phyloP scores from a whole-genome alignment of 768 basidiomycete species.

The Kwoniella dejecticola region DNA sequence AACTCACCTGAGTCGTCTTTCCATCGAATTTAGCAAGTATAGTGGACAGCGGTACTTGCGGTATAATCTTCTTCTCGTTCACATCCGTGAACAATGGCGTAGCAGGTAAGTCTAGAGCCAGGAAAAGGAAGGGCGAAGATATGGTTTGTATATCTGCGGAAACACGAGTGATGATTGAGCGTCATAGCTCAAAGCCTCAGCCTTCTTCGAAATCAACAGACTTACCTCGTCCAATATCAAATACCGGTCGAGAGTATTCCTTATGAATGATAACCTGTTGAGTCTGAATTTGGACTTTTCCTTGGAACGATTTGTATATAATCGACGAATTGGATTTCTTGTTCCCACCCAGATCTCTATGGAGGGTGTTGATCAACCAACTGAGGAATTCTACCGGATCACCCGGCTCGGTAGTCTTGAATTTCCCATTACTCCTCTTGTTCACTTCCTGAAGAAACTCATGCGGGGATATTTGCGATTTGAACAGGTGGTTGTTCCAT shows the following conservation, averaged over 20 bases:
- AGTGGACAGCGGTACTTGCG: conserved; percentile 88
- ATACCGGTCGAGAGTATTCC: conserved; percentile 77
- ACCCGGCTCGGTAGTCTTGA: conserved; percentile 88
- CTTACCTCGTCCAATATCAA: conserved; percentile 90
- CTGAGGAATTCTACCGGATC: conserved; percentile 95
- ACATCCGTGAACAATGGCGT: conserved; percentile 97
- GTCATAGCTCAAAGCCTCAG: too few relatives aligned
- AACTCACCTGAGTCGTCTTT: conserved; percentile 75
- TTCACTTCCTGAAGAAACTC: conserved; percentile 97
- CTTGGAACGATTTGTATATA: conserved; percentile 91
- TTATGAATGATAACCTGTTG: conserved; percentile 88
- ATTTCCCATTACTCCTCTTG: conserved; percentile 82
- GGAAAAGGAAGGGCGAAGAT: conserved; percentile 88
- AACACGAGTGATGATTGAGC: too few relatives aligned
- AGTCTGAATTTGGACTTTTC: conserved; percentile 86
- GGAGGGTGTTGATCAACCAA: conserved; percentile 91
- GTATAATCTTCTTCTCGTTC: conserved; percentile 97
- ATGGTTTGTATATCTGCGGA: conserved; percentile 82
- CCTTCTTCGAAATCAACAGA: too few relatives aligned
- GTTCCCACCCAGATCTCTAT: conserved; percentile 91
- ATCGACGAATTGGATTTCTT: conserved; percentile 88
- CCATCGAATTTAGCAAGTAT: conserved; percentile 95
- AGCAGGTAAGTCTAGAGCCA: conserved; percentile 92
- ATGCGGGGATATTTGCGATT: conserved; percentile 97
- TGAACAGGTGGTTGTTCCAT: conserved; percentile 96